Evolutionary conservation across 805 yeast species (phyloP).

Genomic region (Hanseniaspora lachancei): DNA sequence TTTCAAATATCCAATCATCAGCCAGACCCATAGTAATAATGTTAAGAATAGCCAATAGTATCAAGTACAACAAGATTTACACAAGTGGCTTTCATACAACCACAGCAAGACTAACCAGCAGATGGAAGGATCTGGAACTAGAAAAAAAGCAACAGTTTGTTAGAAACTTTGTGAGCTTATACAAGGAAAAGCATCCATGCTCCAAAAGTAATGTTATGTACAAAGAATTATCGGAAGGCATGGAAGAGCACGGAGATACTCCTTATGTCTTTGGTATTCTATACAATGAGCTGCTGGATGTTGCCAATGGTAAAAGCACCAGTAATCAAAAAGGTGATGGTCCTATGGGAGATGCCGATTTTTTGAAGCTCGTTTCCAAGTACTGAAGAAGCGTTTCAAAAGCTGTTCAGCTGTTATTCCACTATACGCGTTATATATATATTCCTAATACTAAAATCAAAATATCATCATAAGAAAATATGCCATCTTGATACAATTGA

Average conservation of each 20-base stretch:
- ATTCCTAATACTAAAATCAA: no score
- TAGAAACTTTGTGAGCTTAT: conserved; percentile 22
- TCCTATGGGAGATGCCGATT: conserved; percentile 19
- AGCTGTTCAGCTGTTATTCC: not conserved
- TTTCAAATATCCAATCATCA: not conserved
- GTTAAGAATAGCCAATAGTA: not conserved
- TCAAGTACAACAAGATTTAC: not conserved
- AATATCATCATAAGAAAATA: no score
- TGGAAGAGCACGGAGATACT: conserved; percentile 29
- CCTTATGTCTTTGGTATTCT: conserved; percentile 30
- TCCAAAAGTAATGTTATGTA: conserved; percentile 28
- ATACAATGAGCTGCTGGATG: conserved; percentile 26
- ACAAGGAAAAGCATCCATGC: conserved; percentile 26
- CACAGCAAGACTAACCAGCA: conserved; percentile 14
- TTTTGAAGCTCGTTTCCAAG: conserved; percentile 15
- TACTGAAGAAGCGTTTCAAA: no score
- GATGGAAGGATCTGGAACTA: conserved; percentile 24
- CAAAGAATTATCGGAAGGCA: conserved; percentile 26
- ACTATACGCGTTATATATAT: no score
- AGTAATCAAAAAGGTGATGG: conserved; percentile 19
- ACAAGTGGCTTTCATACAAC: not conserved
- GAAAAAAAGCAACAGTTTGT: conserved; percentile 24
- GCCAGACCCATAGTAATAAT: not conserved
- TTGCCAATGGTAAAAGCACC: conserved; percentile 17
- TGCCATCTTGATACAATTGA: no score